Conservation (phyloP, 345 rosid species). For the Passiflora organensis region DNA sequence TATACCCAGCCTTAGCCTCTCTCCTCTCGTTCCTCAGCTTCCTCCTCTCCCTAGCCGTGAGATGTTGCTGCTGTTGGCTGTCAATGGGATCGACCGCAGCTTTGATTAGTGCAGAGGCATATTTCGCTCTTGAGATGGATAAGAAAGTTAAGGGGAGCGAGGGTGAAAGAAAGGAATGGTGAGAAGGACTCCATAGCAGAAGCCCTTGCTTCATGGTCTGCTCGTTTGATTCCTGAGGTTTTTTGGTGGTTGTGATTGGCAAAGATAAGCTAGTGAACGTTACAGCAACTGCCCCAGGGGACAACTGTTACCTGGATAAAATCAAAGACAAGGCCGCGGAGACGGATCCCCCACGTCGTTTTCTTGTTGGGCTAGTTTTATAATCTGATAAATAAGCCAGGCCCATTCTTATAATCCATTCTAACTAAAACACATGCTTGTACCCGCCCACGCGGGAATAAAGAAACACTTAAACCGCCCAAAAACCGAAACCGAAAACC, state of each 20-base stretch:
- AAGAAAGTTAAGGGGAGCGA: conserved; percentile 28
- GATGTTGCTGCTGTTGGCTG: conserved; percentile 27
- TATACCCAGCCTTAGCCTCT: conserved; percentile 54
- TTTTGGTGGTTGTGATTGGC: neutral
- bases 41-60: conserved; percentile 81
- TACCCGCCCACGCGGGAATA: too few species aligned
- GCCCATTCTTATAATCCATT: too few species aligned
- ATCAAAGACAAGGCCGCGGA: too few species aligned
- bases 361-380: too few species aligned
- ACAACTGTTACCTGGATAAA: too few species aligned
- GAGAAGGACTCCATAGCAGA: conserved; percentile 61
- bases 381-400: too few species aligned
- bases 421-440: too few species aligned
- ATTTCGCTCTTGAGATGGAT: conserved; percentile 15
- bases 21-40: conserved; percentile 71
- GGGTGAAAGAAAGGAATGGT: conserved; percentile 13
- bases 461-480: neutral
- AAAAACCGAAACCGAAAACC: neutral
- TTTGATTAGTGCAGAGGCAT: conserved; percentile 15
- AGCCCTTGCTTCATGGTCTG: conserved; percentile 61
- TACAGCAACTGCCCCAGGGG: neutral
- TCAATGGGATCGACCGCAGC: conserved; percentile 40
- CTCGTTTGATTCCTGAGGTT: conserved; percentile 1
- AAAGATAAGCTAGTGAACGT: neutral
- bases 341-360: too few species aligned